These are phyloP conservation scores for Setomelanomma holmii DNA, from an alignment of 2,329 filamentous ascomycete species.

Conservation along the genomic window DNA sequence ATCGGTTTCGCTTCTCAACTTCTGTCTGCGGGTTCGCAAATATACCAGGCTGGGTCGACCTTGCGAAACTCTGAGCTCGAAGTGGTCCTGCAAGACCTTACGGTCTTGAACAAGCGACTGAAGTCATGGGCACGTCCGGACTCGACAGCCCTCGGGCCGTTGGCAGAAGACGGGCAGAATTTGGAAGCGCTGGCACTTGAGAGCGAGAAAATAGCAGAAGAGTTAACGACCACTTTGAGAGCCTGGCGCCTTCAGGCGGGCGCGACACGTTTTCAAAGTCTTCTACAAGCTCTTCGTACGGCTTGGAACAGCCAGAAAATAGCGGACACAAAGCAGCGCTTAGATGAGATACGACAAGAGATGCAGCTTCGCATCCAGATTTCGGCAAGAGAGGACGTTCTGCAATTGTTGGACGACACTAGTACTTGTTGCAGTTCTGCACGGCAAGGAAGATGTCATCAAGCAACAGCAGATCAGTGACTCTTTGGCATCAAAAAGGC, in stretches of 20 bases:
- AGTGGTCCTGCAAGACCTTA: conserved; percentile 1
- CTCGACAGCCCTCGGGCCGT: neutral
- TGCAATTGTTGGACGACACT: neutral
- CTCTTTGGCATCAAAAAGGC: neutral
- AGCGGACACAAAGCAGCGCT: neutral
- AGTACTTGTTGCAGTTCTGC: neutral
- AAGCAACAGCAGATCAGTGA: neutral
- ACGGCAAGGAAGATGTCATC: neutral
- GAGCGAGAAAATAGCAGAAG: conserved; percentile 4
- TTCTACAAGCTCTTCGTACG: conserved; percentile 1
- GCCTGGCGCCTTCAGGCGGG: neutral
- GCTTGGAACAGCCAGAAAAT: conserved; percentile 4
- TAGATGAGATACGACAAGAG: neutral
- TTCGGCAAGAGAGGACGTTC: neutral
- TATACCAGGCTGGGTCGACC: conserved; percentile 5
- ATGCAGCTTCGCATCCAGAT: neutral
- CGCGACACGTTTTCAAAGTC: neutral
- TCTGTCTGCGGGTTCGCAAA: neutral
- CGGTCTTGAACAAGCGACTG: neutral
- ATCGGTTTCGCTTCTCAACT: conserved; percentile 5
- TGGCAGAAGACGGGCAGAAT: neutral
- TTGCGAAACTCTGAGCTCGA: conserved; percentile 3
- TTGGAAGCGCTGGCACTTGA: neutral
- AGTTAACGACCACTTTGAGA: neutral
- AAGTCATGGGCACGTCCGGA: neutral